These are phyloP conservation scores for Microcos paniculata DNA, from an alignment of 345 rosid species.

Conservation along the genomic window DNA sequence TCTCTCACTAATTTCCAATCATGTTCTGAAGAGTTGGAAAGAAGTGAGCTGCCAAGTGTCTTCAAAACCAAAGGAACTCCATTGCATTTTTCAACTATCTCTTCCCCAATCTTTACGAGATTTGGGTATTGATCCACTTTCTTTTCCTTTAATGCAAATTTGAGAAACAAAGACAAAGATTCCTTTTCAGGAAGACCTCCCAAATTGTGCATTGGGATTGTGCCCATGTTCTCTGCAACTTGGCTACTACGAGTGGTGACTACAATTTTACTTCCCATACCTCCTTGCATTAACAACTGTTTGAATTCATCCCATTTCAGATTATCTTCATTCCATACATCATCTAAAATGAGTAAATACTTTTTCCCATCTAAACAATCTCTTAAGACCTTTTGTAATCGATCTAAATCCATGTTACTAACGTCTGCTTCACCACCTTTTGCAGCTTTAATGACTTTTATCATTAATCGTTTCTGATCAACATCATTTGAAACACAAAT, in stretches of 20 bases:
- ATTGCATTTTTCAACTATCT: neutral
- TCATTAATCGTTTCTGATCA: too few relatives aligned
- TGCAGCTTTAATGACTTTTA: too few relatives aligned
- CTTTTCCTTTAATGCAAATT: neutral
- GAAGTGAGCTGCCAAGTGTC: neutral
- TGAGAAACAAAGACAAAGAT: neutral
- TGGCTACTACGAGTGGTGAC: neutral
- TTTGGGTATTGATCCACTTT: neutral
- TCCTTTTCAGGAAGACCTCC: neutral
- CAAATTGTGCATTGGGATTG: neutral
- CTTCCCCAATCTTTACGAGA: neutral
- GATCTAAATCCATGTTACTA: neutral
- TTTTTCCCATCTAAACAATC: neutral
- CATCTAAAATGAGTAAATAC: neutral
- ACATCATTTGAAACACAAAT: too few relatives aligned
- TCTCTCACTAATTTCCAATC: neutral
- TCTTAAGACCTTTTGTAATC: neutral
- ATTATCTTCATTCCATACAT: neutral
- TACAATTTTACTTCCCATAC: neutral
- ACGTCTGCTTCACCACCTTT: too few relatives aligned
- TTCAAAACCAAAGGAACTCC: neutral
- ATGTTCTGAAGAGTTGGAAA: neutral
- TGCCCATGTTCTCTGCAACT: neutral
- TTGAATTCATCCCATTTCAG: too few relatives aligned
- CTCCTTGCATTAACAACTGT: neutral